Evolutionary conservation across 1,139 yeast species (phyloP).

Genomic region (Meyerozyma smithsonii): DNA sequence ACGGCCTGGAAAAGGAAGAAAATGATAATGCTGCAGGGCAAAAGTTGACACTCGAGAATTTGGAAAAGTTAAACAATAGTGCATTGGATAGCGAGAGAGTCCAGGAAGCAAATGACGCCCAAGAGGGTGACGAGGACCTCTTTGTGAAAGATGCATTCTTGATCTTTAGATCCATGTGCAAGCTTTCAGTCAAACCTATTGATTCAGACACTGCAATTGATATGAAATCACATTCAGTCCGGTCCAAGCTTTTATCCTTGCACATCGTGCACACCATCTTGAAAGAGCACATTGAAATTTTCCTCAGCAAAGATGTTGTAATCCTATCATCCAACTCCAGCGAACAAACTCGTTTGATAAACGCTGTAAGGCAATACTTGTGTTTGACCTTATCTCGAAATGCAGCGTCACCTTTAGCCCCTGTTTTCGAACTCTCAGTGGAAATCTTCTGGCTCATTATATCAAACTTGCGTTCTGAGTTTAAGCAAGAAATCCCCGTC

Average conservation of each 20-base stretch:
- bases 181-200: constrained; percentile 72
- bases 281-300: constrained; percentile 79
- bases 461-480: constrained; percentile 77
- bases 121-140: constrained; percentile 54
- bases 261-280: constrained; percentile 85
- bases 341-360: constrained; percentile 63
- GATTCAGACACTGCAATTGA: constrained; percentile 67
- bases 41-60: constrained; percentile 53
- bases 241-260: constrained; percentile 84
- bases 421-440: constrained; percentile 85
- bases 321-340: constrained; percentile 53
- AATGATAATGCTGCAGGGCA: constrained; percentile 10
- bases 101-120: constrained; percentile 44
- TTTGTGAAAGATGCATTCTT: constrained; percentile 87
- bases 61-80: constrained; percentile 54
- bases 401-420: constrained; percentile 88
- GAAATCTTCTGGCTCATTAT: constrained; percentile 92
- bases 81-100: constrained; percentile 45
- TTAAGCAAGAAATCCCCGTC: constrained; percentile 90
- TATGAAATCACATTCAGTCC: constrained; percentile 84
- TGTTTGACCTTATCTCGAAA: constrained; percentile 83
- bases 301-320: constrained; percentile 60
- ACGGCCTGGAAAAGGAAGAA: constrained; percentile 13
- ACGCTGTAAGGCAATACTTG: constrained; percentile 79
- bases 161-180: constrained; percentile 91